Conservation (phyloP, 192 early-diverging fungal species). For the Geranomyces variabilis region DNA sequence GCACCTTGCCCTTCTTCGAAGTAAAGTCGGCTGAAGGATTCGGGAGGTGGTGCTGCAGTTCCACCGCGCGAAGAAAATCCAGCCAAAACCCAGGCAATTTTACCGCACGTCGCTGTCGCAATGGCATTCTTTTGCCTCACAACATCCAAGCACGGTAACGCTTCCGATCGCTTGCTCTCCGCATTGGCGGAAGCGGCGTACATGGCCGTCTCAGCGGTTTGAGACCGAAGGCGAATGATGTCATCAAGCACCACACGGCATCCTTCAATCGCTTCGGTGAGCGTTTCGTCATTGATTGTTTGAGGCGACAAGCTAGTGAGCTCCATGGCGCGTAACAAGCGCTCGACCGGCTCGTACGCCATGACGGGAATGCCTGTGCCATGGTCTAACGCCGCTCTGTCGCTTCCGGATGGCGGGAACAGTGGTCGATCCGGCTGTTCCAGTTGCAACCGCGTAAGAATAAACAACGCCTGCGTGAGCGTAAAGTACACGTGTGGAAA, state of each 20-base stretch:
- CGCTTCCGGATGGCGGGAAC: slow-evolving; percentile 24
- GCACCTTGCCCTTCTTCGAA: slow-evolving; percentile 22
- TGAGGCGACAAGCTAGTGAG: slow-evolving; percentile 19
- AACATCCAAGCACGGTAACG: slow-evolving; percentile 29
- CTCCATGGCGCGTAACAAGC: slow-evolving; percentile 26
- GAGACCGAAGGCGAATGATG: slow-evolving; percentile 13
- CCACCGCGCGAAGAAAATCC: neutral
- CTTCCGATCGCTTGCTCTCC: slow-evolving; percentile 13
- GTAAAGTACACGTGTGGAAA: slow-evolving; percentile 41
- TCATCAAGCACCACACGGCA: slow-evolving; percentile 21
- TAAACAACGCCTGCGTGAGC: slow-evolving; percentile 44
- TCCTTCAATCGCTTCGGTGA: slow-evolving; percentile 17
- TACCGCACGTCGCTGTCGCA: slow-evolving; percentile 33
- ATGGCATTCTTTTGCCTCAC: slow-evolving; percentile 34
- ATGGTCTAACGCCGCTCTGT: slow-evolving; percentile 16
- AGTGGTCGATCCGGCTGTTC: slow-evolving; percentile 21
- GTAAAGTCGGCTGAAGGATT: slow-evolving; percentile 11
- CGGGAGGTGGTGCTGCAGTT: neutral
- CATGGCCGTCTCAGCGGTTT: slow-evolving; percentile 5
- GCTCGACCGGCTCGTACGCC: slow-evolving; percentile 27
- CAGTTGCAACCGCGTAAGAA: slow-evolving; percentile 37
- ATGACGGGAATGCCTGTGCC: slow-evolving; percentile 38
- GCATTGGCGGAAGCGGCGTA: neutral
- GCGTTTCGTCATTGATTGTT: slow-evolving; percentile 12
- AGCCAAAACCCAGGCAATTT: slow-evolving; percentile 44